Evolutionary conservation across 768 basidiomycete species (phyloP), one percentile per base, ranked within the genome.

Genomic region (Amanita jacksonii): DNA sequence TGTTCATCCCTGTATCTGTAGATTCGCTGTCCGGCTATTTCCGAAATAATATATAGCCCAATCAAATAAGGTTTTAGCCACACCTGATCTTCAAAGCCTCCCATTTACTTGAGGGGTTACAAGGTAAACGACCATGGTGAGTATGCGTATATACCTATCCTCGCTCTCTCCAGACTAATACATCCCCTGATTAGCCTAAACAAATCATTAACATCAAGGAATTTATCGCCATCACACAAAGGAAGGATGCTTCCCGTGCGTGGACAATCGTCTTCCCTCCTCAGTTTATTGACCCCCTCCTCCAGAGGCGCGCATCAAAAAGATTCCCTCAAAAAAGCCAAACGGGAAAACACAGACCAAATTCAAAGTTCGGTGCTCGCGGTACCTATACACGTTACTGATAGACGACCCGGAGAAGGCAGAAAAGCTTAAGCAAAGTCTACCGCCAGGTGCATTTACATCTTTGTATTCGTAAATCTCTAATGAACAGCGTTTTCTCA

Each of bases 191-290:
- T 30, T 58, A 97, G 94, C 92, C 94, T 49, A 92, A 96, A 72
- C 88, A 97, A 80, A 82, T 99, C 72, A 75, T 77, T 57, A 93
- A 98, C 68, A 97, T 98, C 77, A 99, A 98, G 74, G 76, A 88
- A 67, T 97, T 98, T 74, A 87, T 98, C 66, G 85, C 91, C 72
- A 89, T 94, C 64, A 84, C 93, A 45, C 81, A 83, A 73, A 81
- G 94, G 72, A 94, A 91, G 78, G 94, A 96, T 78, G 96, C 96
- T 53, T 79, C 78, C 49, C 81, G 94, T 96, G 61, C 66, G 93
- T 83, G 19, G 7, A 5, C 8, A 19, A 41, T n/a, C 18, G 6
- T 9, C 28, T 38, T 40, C 24, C 19, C 38, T 27, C 32, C 16
- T 50, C 16, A 45, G 30, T 20, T 28, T 39, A n/a, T n/a, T n/a